Percentiles rank a stretch among this genome's conserved stretches.
Evolutionary conservation across 345 rosid species (phyloP).

Genomic region (Populus simonii): DNA sequence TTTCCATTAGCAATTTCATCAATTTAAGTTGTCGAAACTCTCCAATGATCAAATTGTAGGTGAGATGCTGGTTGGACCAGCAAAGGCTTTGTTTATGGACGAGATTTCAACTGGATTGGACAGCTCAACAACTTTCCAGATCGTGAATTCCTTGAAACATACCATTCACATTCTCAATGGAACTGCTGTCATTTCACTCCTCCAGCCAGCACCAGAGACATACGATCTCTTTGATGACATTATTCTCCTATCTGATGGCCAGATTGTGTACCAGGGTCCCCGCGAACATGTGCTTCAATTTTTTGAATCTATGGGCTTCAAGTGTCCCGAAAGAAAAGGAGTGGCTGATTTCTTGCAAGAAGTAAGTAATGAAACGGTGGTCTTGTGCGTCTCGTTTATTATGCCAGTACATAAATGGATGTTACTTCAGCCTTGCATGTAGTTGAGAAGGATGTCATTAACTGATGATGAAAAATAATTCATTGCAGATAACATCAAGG

Average conservation of each 20-base stretch:
- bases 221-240: constrained; percentile 65
- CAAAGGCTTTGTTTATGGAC: constrained; percentile 68
- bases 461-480: background rate
- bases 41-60: constrained; percentile 28
- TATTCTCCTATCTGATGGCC: constrained; percentile 63
- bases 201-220: constrained; percentile 86
- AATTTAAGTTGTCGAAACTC: background rate
- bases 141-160: constrained; percentile 69
- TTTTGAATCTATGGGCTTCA: constrained; percentile 66
- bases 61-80: constrained; percentile 77
- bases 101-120: constrained; percentile 81
- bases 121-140: constrained; percentile 75
- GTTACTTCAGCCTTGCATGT: background rate
- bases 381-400: background rate
- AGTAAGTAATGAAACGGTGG: constrained; percentile 24
- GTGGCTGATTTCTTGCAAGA: constrained; percentile 80
- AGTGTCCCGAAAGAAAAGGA: constrained; percentile 73
- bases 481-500: constrained; percentile 61
- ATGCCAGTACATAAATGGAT: no score
- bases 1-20: no score
- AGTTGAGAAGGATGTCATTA: no score
- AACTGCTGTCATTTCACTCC: constrained; percentile 66
- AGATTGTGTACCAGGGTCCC: constrained; percentile 67
- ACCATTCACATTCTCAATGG: constrained; percentile 58
- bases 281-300: constrained; percentile 51